Conservation (phyloP, 805 yeast species). For the Saturnispora besseyi region DNA sequence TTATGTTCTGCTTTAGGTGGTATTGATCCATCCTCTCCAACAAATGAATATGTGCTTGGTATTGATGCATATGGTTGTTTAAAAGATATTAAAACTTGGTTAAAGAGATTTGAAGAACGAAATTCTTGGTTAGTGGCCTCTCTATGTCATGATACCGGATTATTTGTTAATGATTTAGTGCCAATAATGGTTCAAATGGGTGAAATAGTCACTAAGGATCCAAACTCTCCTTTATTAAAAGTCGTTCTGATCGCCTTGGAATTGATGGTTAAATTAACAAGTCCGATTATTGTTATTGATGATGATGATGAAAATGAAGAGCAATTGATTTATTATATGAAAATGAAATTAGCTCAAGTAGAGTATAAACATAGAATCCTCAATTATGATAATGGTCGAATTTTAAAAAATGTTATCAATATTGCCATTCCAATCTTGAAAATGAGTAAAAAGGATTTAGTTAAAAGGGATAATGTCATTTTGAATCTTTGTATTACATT, state of each 20-base stretch:
- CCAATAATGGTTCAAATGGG: constrained; percentile 55
- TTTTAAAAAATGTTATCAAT: constrained; percentile 60
- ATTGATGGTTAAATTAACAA: constrained; percentile 70
- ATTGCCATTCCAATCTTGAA: constrained; percentile 56
- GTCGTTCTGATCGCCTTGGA: constrained; percentile 37
- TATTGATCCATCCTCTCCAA: constrained; percentile 47
- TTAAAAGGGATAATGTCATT: constrained; percentile 61
- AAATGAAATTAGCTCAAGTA: constrained; percentile 57
- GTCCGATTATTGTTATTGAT: constrained; percentile 63
- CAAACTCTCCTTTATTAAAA: background rate
- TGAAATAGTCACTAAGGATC: background rate
- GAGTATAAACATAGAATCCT: constrained; percentile 63
- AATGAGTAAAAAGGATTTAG: constrained; percentile 45
- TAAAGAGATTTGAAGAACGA: constrained; percentile 72
- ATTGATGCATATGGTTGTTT: constrained; percentile 82
- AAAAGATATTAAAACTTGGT: constrained; percentile 83
- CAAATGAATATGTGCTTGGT: constrained; percentile 58
- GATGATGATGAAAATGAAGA: constrained; percentile 47
- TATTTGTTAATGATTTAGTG: constrained; percentile 63
- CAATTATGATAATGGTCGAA: constrained; percentile 46
- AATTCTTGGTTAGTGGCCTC: constrained; percentile 73
- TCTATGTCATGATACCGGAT: constrained; percentile 73
- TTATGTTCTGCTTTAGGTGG: constrained; percentile 90
- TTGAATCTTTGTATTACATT: constrained; percentile 64
- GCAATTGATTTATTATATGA: constrained; percentile 49